Percentiles rank a stretch among this genome's conserved stretches.
These are phyloP conservation scores for Avena sativa DNA, from an alignment of 176 grass and related monocot genomes.

Conservation along the genomic window DNA sequence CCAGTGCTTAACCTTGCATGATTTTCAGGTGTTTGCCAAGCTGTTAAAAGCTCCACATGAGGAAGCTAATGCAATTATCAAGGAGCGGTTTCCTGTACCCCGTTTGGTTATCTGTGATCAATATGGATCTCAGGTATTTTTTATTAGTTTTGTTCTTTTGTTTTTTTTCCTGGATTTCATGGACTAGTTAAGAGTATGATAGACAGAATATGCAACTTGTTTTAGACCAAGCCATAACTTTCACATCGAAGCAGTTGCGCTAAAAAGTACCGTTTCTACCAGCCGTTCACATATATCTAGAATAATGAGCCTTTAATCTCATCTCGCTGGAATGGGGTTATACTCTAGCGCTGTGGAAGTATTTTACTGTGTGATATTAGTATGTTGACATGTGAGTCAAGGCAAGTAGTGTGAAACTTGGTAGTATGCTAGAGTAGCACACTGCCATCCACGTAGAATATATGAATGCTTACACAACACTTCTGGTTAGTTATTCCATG, in stretches of 20 bases:
- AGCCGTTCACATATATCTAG: neutral
- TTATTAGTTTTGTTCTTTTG: neutral
- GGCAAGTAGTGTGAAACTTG: neutral
- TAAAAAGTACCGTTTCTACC: neutral
- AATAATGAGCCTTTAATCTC: neutral
- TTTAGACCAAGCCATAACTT: constrained; percentile 28
- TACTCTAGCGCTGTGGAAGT: neutral
- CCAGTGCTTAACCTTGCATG: constrained; percentile 24
- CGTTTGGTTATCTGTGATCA: constrained; percentile 92
- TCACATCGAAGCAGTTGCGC: neutral
- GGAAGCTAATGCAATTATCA: constrained; percentile 77
- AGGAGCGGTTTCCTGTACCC: constrained; percentile 90
- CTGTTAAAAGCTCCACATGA: constrained; percentile 81
- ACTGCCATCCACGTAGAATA: neutral
- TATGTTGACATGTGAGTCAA: neutral
- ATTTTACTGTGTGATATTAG: neutral
- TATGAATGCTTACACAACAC: neutral
- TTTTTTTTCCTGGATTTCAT: constrained; percentile 18
- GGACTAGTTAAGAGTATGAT: constrained; percentile 16
- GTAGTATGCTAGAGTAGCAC: neutral
- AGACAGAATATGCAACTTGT: neutral
- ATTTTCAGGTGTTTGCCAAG: constrained; percentile 73
- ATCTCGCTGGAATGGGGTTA: neutral
- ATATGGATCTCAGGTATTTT: constrained; percentile 82
- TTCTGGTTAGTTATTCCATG: neutral